phyloP scores from a whole-genome alignment of 2,329 filamentous ascomycete genomes.

The Colletotrichum caudatum region DNA sequence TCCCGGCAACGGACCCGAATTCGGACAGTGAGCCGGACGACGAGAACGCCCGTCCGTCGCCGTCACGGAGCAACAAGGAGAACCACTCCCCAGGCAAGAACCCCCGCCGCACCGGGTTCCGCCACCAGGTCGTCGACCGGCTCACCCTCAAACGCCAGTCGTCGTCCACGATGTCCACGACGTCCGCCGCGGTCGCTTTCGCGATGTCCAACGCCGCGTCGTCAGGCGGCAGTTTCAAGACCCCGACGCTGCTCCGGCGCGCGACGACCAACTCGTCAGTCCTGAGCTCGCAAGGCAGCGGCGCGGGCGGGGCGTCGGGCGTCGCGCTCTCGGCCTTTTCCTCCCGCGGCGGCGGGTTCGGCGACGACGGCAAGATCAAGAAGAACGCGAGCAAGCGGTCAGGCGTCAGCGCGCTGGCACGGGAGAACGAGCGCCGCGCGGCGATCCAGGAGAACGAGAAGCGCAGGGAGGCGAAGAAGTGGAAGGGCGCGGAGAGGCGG shows the following conservation, averaged over 20 bases:
- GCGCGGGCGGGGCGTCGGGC: conserved; percentile 21
- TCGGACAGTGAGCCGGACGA: conserved; percentile 64
- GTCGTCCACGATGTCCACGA: conserved; percentile 53
- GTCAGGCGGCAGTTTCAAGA: conserved; percentile 66
- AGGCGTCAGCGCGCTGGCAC: conserved; percentile 70
- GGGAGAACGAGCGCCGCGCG: conserved; percentile 68
- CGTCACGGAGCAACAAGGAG: conserved; percentile 61
- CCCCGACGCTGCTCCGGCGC: conserved; percentile 77
- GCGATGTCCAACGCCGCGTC: conserved; percentile 50
- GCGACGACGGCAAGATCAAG: conserved; percentile 67
- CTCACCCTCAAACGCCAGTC: conserved; percentile 74
- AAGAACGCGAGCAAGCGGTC: conserved; percentile 71
- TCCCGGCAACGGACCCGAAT: conserved; percentile 61
- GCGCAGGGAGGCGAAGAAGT: conserved; percentile 69
- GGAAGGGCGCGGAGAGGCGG: conserved; percentile 68
- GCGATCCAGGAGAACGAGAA: conserved; percentile 68
- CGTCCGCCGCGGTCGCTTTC: conserved; percentile 67
- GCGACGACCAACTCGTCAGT: conserved; percentile 76
- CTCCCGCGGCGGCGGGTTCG: conserved; percentile 44
- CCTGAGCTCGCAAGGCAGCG: conserved; percentile 49
- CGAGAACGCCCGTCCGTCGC: conserved; percentile 54
- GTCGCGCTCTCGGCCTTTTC: conserved; percentile 20
- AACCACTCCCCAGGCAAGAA: conserved; percentile 52
- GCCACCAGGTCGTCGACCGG: conserved; percentile 74
- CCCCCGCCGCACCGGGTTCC: conserved; percentile 50